A percentile compares a stretch with the other conserved stretches of the same genome.
phyloP scores from a whole-genome alignment of 2,329 filamentous ascomycete species.

The Trichophyton verrucosum region DNA sequence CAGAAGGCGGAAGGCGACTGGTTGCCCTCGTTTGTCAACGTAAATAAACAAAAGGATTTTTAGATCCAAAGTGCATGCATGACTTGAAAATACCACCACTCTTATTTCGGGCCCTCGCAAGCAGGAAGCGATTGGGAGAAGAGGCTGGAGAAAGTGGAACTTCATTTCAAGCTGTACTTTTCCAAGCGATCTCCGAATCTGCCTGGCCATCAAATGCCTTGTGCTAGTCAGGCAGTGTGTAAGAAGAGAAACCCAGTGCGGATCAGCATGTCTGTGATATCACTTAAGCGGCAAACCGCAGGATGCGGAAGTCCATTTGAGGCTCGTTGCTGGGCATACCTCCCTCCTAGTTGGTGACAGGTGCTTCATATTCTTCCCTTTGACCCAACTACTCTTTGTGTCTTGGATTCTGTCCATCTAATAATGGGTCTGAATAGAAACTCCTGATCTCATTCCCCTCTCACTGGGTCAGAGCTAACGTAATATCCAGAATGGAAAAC shows the following conservation, averaged over 20 bases:
- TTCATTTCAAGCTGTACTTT: not conserved
- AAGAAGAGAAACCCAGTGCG: not conserved
- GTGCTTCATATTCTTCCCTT: not conserved
- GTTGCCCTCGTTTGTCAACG: not conserved
- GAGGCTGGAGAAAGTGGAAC: not conserved
- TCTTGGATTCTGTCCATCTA: not conserved
- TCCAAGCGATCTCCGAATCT: not conserved
- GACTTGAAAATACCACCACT: no score
- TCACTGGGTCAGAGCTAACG: not conserved
- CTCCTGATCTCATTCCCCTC: no score
- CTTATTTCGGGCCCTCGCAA: no score
- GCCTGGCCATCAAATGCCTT: not conserved
- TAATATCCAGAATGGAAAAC: not conserved
- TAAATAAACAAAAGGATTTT: not conserved
- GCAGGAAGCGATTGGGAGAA: not conserved
- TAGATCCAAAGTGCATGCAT: slow-evolving; percentile 1
- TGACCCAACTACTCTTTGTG: not conserved
- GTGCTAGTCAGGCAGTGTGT: not conserved
- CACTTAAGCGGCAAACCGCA: slow-evolving; percentile 2
- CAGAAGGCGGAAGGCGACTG: not conserved
- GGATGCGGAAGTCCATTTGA: slow-evolving; percentile 1
- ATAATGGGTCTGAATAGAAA: no score
- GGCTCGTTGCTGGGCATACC: not conserved
- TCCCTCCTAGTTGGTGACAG: not conserved
- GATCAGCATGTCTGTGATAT: slow-evolving; percentile 1